Evolutionary conservation across 2,329 filamentous ascomycete species (phyloP).

Genomic region (Emergomyces orientalis): DNA sequence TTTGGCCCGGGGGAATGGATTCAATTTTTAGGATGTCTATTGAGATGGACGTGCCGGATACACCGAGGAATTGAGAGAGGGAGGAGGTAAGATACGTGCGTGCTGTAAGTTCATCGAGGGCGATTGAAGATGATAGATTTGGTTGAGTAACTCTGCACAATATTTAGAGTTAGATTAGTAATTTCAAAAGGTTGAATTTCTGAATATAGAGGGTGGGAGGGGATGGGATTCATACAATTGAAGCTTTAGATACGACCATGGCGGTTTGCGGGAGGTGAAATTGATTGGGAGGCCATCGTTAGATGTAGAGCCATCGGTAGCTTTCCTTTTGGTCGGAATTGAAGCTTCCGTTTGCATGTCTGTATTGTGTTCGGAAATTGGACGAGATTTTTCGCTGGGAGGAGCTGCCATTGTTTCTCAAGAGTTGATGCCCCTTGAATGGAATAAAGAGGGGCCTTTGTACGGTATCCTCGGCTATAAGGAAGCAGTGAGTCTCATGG

Average conservation of each 20-base stretch:
- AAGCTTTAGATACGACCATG: constrained; percentile 37
- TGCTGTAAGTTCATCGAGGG: constrained; percentile 39
- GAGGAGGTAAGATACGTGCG: constrained; percentile 39
- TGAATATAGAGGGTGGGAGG: not conserved
- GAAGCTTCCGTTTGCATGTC: not conserved
- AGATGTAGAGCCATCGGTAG: not conserved
- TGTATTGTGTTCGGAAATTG: not conserved
- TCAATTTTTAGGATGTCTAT: constrained; percentile 40
- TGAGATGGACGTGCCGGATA: constrained; percentile 38
- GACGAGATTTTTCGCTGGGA: not conserved
- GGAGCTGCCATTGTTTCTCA: not conserved
- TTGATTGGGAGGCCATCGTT: constrained; percentile 7
- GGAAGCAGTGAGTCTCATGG: not conserved
- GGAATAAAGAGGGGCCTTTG: not conserved
- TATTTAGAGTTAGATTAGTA: constrained; percentile 10
- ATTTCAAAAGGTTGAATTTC: not conserved
- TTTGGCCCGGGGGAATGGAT: not conserved
- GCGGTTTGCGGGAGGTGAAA: constrained; percentile 36
- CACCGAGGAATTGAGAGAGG: constrained; percentile 39
- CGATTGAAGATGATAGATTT: constrained; percentile 3
- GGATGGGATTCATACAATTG: constrained; percentile 27
- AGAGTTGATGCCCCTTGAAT: not conserved
- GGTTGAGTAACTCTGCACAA: constrained; percentile 14
- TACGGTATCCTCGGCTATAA: not conserved
- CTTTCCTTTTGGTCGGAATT: constrained; percentile 6